Evolutionary conservation across 2,329 filamentous ascomycete genomes (phyloP), one percentile per base, ranked within the genome.

Genomic region (Escovopsis sp.): DNA sequence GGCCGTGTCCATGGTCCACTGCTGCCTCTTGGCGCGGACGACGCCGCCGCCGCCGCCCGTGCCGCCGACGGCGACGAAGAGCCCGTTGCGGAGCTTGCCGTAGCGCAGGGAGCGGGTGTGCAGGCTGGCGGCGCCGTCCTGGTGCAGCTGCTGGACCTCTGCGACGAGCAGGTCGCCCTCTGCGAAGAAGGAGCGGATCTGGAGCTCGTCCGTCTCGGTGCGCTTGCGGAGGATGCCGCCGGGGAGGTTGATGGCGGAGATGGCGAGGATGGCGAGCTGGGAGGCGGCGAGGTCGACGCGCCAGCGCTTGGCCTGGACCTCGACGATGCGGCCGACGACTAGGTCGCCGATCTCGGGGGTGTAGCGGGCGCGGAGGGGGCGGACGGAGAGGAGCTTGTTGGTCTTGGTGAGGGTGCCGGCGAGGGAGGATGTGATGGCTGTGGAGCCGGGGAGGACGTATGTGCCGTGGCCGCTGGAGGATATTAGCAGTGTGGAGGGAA

Each of bases 181-280:
- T 36, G 80, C 78, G 62, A 98, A 96, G 60, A 94, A 98, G n/a
- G 77, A 84, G 34, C 90, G 76, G 58, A 98, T 96, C 60, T 96
- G 90, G 49, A 98, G 68, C 63, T 96, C 90, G 57, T 98, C 90
- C 13, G 90, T 92, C 50, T 88, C 87, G 19, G 90, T 98, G 44
- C 90, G 71, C 53, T 88, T 82, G 39, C 90, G 75, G 48, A 94
- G 66, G 44, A 94, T 93, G 25, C 90, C 90, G 38, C 90, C 90
- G 0, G 90, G 90, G 3, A 98, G 65, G 54, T 98, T 98, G 60
- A 98, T 96, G 41, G 81, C 80, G 36, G 76, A 83, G 30, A 98
- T 75, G 14, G 86, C 84, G 9, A 98, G 68, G 32, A 78, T 72
- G 4, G 90, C 88, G 5, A 94, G 77, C 50, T 93, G 75, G 0